Evolutionary conservation across 1,284 basidiomycete species (phyloP), one percentile per base, ranked within the genome.

Genomic region (Bjerkandera adusta): DNA sequence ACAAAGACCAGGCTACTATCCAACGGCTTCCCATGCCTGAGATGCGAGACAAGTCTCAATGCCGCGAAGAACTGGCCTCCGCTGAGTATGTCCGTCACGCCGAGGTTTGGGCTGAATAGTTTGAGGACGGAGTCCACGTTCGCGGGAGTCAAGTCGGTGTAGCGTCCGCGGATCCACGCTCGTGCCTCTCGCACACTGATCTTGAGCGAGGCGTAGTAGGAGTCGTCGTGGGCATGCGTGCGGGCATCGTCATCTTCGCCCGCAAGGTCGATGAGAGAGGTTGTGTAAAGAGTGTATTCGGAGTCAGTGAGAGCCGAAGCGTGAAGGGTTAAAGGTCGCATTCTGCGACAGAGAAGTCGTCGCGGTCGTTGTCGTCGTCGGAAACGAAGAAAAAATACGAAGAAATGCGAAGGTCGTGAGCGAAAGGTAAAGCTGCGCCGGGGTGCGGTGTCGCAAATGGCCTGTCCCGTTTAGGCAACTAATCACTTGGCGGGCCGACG

Each of bases 41-140:
- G 75, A 54, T 89, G 85, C 15, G 77, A 61, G 0, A 85, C 72
- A 3, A 89, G 75, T 27, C 87, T 67, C 21, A 86, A 64, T 0
- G 75, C 81, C 10, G 85, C 86, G 57, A 89, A 89, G 59, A 89
- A 85, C 56, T 89, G 83, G n/a, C 81, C 81, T 1, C 79, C 80
- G 10, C 72, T 71, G 33, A 89, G 66, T 3, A 66, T 65, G 52
- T 85, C 81, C 11, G 70, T 66, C 11, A 68, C 71, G 0, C 65
- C 69, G 36, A 83, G 63, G 45, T 64, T 68, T 4, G 83, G 77
- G 30, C 70, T 70, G 59, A 89, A 88, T 2, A 83, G 63, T 38
- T 70, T 75, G 45, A 89, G 67, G 51, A 88, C 81, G 56, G 67
- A 62, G 62, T 89, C 87, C 36, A 89, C 76, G 36, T 70, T 70